These are phyloP conservation scores for Leishmania braziliensis DNA, from an alignment of 208 protist genomes.

Conservation along the genomic window DNA sequence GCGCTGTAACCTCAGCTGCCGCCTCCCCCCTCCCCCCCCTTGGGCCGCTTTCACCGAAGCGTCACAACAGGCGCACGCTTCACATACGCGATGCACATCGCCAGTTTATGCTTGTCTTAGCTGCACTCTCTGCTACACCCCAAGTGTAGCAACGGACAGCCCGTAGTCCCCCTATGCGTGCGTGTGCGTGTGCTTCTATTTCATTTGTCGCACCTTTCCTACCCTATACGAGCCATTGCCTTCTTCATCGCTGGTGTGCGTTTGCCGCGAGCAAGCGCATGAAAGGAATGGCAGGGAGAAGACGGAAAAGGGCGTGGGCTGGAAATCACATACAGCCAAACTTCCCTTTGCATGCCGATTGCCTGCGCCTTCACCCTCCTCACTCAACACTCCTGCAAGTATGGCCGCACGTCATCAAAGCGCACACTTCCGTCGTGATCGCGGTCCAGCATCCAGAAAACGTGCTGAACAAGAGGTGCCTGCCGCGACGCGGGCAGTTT, in stretches of 20 bases:
- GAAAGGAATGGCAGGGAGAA: not conserved
- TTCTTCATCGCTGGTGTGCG: not conserved
- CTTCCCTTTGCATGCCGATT: not conserved
- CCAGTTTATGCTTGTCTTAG: not conserved
- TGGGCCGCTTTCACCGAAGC: not conserved
- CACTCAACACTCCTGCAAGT: conserved; percentile 18
- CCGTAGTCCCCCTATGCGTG: not conserved
- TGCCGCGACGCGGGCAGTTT: not conserved
- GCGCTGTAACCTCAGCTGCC: not conserved
- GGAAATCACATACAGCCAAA: not conserved
- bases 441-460: conserved; percentile 59
- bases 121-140: not conserved
- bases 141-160: not conserved
- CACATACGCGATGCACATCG: not conserved
- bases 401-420: conserved; percentile 50
- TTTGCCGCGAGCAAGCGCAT: not conserved
- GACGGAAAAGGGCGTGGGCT: not conserved
- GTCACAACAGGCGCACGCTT: not conserved
- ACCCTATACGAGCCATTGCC: not conserved
- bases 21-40: not conserved
- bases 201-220: not conserved
- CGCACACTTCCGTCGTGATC: conserved; percentile 56
- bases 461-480: conserved; percentile 31
- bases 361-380: not conserved
- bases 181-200: not conserved